Conservation (phyloP, 2,329 filamentous ascomycete species). For the Aspergillus japonicus region DNA sequence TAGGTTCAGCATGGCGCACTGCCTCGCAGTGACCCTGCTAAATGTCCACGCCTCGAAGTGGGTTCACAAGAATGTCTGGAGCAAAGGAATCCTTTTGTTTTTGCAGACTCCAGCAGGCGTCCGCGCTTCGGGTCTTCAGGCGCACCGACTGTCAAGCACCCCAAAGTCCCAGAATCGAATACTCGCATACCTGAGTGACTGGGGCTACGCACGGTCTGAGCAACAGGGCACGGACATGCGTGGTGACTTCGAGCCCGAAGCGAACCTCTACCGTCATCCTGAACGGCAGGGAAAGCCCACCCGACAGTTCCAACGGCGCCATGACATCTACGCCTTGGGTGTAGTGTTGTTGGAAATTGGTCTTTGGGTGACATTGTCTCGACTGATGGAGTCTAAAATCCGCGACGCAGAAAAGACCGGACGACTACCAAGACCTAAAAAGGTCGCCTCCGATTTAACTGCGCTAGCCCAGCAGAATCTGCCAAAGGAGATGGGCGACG, state of each 20-base stretch:
- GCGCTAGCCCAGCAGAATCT: constrained; percentile 19
- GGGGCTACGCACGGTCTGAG: constrained; percentile 28
- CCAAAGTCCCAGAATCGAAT: neutral
- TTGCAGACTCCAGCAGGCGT: constrained; percentile 9
- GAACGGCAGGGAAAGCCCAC: constrained; percentile 31
- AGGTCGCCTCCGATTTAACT: constrained; percentile 21
- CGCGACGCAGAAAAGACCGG: constrained; percentile 22
- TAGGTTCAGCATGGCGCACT: constrained; percentile 27
- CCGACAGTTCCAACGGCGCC: constrained; percentile 27
- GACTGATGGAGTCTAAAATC: constrained; percentile 27
- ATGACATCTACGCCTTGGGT: constrained; percentile 42
- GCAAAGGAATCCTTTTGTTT: constrained; percentile 29
- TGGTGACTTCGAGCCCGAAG: constrained; percentile 26
- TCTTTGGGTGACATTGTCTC: constrained; percentile 30
- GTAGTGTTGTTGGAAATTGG: constrained; percentile 43
- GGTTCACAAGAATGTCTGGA: constrained; percentile 34
- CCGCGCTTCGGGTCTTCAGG: constrained; percentile 4
- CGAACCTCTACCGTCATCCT: constrained; percentile 34
- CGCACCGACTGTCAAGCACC: constrained; percentile 1
- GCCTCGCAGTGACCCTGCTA: constrained; percentile 25
- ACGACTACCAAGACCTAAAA: constrained; percentile 21
- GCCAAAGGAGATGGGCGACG: constrained; percentile 27
- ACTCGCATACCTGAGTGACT: constrained; percentile 27
- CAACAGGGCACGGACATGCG: constrained; percentile 26
- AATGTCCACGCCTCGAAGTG: constrained; percentile 29